Evolutionary conservation across 306 rosid species (phyloP).

Genomic region (Abrus pulchellus): DNA sequence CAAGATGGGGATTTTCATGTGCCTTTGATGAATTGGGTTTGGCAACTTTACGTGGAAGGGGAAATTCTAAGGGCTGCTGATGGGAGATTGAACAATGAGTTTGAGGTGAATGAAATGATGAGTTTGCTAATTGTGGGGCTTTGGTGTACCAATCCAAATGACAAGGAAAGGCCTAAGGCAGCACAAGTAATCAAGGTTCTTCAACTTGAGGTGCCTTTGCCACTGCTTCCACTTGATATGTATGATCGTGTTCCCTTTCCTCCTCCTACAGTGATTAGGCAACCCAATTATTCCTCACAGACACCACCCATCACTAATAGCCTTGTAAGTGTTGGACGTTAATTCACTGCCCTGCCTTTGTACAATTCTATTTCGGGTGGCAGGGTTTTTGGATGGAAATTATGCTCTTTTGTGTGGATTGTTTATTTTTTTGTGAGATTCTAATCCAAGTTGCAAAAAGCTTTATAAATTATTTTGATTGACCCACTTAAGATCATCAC

Average conservation of each 20-base stretch:
- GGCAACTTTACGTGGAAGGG: slow-evolving; percentile 55
- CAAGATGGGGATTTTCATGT: slow-evolving; percentile 55
- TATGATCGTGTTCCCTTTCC: slow-evolving; percentile 34
- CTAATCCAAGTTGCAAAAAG: no score
- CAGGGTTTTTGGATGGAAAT: no score
- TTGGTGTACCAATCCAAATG: slow-evolving; percentile 57
- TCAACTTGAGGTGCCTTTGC: slow-evolving; percentile 45
- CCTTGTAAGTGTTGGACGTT: slow-evolving; percentile 45
- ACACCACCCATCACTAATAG: slow-evolving; percentile 39
- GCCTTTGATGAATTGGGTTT: slow-evolving; percentile 48
- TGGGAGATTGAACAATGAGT: slow-evolving; percentile 39
- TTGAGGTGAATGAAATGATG: slow-evolving; percentile 47
- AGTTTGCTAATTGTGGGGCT: slow-evolving; percentile 54
- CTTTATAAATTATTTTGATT: no score
- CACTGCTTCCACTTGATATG: slow-evolving; percentile 55
- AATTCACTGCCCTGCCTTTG: not conserved
- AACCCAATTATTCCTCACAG: not conserved
- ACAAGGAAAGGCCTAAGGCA: slow-evolving; percentile 57
- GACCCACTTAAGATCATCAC: no score
- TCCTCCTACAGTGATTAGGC: not conserved
- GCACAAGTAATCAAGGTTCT: slow-evolving; percentile 59
- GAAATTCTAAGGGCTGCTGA: slow-evolving; percentile 53
- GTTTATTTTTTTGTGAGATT: no score
- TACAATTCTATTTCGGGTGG: not conserved
- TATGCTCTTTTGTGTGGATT: no score